phyloP scores from a whole-genome alignment of 768 basidiomycete genomes.

The Collybia mongolica region DNA sequence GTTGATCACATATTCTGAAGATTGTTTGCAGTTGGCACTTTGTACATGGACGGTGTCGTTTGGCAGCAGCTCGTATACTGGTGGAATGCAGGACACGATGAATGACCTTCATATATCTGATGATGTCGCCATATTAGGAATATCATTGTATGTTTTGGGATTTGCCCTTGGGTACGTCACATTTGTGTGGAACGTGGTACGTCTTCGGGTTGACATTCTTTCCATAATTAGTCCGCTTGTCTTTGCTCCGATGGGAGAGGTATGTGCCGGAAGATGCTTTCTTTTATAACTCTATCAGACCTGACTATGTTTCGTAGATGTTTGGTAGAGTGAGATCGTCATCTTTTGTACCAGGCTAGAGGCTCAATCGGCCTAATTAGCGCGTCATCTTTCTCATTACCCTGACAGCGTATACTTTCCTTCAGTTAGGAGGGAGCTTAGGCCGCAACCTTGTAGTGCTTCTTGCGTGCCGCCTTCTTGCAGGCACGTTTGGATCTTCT shows the following conservation, averaged over 20 bases:
- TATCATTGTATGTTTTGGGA: constrained; percentile 63
- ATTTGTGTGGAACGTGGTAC: constrained; percentile 1
- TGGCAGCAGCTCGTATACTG: constrained; percentile 55
- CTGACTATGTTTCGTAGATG: not conserved
- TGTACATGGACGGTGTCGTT: constrained; percentile 60
- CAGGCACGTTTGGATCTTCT: constrained; percentile 58
- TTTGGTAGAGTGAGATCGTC: no score
- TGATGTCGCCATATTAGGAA: constrained; percentile 54
- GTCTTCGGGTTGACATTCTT: not conserved
- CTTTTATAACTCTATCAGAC: not conserved
- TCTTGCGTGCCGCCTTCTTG: constrained; percentile 51
- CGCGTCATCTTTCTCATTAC: constrained; percentile 55
- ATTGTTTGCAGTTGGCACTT: constrained; percentile 40
- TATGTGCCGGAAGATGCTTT: constrained; percentile 18
- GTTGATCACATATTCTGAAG: constrained; percentile 1
- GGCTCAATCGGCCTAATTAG: constrained; percentile 33
- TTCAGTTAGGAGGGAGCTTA: constrained; percentile 54
- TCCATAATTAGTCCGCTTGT: constrained; percentile 37
- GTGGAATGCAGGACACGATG: constrained; percentile 44
- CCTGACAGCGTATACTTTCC: constrained; percentile 45
- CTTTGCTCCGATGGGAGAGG: constrained; percentile 62
- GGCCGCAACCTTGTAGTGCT: constrained; percentile 47
- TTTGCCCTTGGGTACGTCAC: constrained; percentile 53
- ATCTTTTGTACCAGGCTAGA: constrained; percentile 22
- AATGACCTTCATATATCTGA: constrained; percentile 47